Evolutionary conservation across 2,329 filamentous ascomycete species (phyloP).

Genomic region (Diaporthe citriasiana): DNA sequence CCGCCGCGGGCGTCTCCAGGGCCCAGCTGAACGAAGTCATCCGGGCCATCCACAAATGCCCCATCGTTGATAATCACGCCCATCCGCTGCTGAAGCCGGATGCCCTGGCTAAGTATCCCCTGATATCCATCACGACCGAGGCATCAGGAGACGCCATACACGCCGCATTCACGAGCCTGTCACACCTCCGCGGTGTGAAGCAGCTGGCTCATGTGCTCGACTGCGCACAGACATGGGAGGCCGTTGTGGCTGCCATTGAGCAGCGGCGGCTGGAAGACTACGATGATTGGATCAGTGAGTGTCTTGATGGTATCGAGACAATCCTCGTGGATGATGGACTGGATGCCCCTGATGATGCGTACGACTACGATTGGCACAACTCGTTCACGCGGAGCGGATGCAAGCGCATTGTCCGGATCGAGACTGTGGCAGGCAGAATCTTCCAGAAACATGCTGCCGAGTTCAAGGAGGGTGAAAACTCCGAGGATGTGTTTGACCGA

Average conservation of each 20-base stretch:
- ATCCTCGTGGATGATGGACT: slow-evolving; percentile 86
- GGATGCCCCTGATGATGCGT: slow-evolving; percentile 66
- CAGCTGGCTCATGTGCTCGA: slow-evolving; percentile 77
- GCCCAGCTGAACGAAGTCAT: slow-evolving; percentile 51
- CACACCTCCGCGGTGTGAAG: slow-evolving; percentile 78
- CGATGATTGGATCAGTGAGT: slow-evolving; percentile 71
- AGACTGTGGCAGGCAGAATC: slow-evolving; percentile 76
- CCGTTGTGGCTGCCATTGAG: slow-evolving; percentile 61
- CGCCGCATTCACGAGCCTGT: slow-evolving; percentile 72
- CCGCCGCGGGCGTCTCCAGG: slow-evolving; percentile 39
- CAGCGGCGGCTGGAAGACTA: slow-evolving; percentile 60
- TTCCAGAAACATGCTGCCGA: slow-evolving; percentile 60
- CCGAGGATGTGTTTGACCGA: slow-evolving; percentile 56
- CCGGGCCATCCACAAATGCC: slow-evolving; percentile 64
- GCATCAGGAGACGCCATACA: slow-evolving; percentile 77
- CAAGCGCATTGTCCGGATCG: slow-evolving; percentile 83
- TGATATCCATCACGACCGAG: slow-evolving; percentile 78
- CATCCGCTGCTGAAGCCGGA: slow-evolving; percentile 74
- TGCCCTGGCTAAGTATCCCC: slow-evolving; percentile 60
- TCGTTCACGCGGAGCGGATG: slow-evolving; percentile 73
- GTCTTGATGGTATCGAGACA: slow-evolving; percentile 79
- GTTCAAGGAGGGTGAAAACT: slow-evolving; percentile 55
- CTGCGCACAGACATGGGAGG: slow-evolving; percentile 74
- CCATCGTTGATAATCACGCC: slow-evolving; percentile 81
- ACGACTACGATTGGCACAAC: slow-evolving; percentile 75